Base-by-base conservation (phyloP, 192 early-diverging fungal species). In the Neocallimastix lanati region DNA sequence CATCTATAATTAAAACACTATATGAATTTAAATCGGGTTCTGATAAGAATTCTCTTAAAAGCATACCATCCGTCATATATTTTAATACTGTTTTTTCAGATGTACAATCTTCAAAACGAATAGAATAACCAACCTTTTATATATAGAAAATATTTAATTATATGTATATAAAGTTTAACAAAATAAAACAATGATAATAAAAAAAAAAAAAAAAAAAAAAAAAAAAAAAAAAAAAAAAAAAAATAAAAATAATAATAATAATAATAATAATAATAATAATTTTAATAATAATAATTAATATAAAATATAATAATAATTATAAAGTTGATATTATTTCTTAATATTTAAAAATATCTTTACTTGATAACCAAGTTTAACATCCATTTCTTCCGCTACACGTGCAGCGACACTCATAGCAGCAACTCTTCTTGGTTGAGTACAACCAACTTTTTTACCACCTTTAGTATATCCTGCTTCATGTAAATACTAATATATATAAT, bases 1-100 rank as follows among this genome's bases (percentile, higher is more conserved):
- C 98, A 84, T 99, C 98, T 79, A 99, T 97, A 83, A 99, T 99
- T 79, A 99, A 84, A 79, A 93, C 94, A 37, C 89, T 93, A 84
- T 99, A 99, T 25, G 89, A 88, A 27, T 88, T 91, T 77, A 99
- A 86, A 82, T 97, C 95, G 0, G 97, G 96, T 82, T 97, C 96
- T 11, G 95, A 95, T 88, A 99, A 90, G 80, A 97, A 99, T 84
- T 99, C 98, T 77, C 98, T 90, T 28, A 99, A 89, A 28, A 99
- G 86, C 93, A 97, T 94, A 78, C 98, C 98, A 84, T 98, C 98
- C 0, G 98, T 99, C 98, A 99, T 98, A 81, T 98, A 98, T 83
- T 98, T 98, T 78, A 99, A 87, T 27, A 93, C 84, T 0, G 98
- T 99, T 84, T 95, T 95, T 29, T 98, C 96, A 2, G 91, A 90